Evolutionary conservation across 2,329 filamentous ascomycete genomes (phyloP), one percentile per base, ranked within the genome.

Genomic region (Cryoendolithus antarcticus): DNA sequence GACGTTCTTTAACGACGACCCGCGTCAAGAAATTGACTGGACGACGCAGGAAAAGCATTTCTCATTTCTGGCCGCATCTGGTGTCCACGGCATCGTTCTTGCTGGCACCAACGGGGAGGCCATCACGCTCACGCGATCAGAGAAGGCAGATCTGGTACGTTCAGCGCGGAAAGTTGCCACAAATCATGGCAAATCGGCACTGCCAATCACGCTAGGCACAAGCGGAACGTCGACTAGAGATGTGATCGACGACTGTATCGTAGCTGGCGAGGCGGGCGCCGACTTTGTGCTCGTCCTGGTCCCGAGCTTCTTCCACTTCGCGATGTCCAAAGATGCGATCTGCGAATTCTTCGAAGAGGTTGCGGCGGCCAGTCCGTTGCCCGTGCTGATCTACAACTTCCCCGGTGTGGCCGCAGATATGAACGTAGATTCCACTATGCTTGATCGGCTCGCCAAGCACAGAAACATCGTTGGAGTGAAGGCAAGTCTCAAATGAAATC

Each of bases 21-120:
- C 53, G 21, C 56, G 48, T 4, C 72, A 75, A 48, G 67, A 71
- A 32, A 69, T 75, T 30, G 70, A 76, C 49, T 75, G 71, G 72
- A 59, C 64, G 4, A 53, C 69, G 1, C 71, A 77, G 49, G 64
- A 63, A 40, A 62, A 64, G 45, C 72, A 75, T 42, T 55, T 74
- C 15, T 60, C 71, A 47, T 74, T 72, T 47, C 54, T 75, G n/a
- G 60, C 74, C 38, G 57, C 54, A 8, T 72, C 67, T 32, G 70
- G 70, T 1, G 55, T 75, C 4, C 67, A 75, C 36, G 70, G 71
- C 6, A 59, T 60, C 19, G 64, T 67, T 11, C 57, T 65, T 15
- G 62, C 61, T 19, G 64, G 66, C 32, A 64, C 65, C 6, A 68
- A 65, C 38, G 65, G 65, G 13, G 65, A 67, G 55, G 63, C 63